Evolutionary conservation across 2,329 filamentous ascomycete species (phyloP), one percentile per base, ranked within the genome.

Genomic region (Tolypocladium endophyticum): DNA sequence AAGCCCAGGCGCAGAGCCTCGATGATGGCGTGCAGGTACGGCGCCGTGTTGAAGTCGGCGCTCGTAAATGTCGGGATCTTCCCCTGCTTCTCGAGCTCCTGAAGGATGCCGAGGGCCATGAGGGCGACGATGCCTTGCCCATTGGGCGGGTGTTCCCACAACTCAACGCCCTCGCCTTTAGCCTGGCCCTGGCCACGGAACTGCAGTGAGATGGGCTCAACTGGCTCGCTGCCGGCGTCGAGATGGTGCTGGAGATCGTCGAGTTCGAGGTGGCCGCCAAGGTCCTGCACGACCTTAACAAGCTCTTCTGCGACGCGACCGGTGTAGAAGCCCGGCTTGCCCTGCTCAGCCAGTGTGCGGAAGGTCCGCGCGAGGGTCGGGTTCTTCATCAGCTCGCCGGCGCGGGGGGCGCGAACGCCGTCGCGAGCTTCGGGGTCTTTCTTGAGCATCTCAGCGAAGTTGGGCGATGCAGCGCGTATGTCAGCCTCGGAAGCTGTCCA

Each of bases 111-210:
- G 0, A 99, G 79, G 0, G 94, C 90, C 87, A 97, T 96, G 38
- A 97, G 78, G 0, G 94, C 94, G 2, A 97, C 90, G 64, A 97
- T 92, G 1, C 94, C 94, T 74, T 97, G 94, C 0, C 94, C 92
- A 68, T 97, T 97, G 11, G 94, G 94, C 41, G 93, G 92, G 70
- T 97, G 93, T 70, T 99, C 94, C 93, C 93, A 97, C 0, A 99
- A 78, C 69, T 96, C 87, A 50, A 97, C 81, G 12, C 86, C 85
- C 16, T 77, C 73, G 11, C 73, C 64, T 7, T 64, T 63, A 2
- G 62, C 63, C 0, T 77, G 71, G 3, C 76, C 77, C 67, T 91
- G 88, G 11, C 88, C 87, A 0, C 78, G 81, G 73, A 92, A 93
- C 61, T 87, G 85, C 56, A 97, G 79, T 0, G 89, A 92, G 65